These are phyloP conservation scores for Dacryopinax spathularia DNA, from an alignment of 768 basidiomycete genomes.

Conservation along the genomic window DNA sequence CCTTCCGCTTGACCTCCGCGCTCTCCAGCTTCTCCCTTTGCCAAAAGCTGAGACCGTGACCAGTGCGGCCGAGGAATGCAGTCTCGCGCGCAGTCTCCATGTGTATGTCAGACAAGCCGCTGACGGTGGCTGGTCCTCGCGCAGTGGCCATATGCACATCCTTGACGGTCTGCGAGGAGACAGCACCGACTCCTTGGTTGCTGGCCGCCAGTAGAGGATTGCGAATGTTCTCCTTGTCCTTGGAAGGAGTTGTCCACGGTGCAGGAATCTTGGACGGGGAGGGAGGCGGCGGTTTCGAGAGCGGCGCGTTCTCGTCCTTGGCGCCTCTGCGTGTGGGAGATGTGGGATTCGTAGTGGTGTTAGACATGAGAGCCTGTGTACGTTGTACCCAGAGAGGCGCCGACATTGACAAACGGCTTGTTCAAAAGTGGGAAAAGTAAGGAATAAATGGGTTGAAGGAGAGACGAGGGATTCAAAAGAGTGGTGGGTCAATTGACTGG, in stretches of 20 bases:
- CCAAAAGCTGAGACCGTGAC: constrained; percentile 45
- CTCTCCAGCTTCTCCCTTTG: constrained; percentile 74
- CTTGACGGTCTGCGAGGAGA: constrained; percentile 7
- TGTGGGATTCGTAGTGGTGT: neutral
- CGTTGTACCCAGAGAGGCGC: neutral
- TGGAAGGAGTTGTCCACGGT: constrained; percentile 19
- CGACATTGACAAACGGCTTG: neutral
- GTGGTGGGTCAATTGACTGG: neutral
- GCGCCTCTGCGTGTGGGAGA: neutral
- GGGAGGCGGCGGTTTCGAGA: constrained; percentile 7
- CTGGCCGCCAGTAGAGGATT: constrained; percentile 10
- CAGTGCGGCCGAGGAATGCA: constrained; percentile 17
- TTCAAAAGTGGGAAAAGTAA: too few relatives aligned
- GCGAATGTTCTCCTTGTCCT: constrained; percentile 18
- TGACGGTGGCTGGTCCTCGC: constrained; percentile 36
- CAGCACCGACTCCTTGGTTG: neutral
- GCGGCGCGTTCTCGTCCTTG: neutral
- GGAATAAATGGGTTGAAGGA: neutral
- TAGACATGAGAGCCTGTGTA: neutral
- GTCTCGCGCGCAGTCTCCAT: constrained; percentile 53
- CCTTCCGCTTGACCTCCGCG: constrained; percentile 81
- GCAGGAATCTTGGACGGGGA: constrained; percentile 23
- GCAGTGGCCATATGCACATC: constrained; percentile 60
- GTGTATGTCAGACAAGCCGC: constrained; percentile 35
- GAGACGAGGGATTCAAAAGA: neutral